Base-by-base conservation (phyloP, 768 basidiomycete genomes). In the Tulasnella sp. region DNA sequence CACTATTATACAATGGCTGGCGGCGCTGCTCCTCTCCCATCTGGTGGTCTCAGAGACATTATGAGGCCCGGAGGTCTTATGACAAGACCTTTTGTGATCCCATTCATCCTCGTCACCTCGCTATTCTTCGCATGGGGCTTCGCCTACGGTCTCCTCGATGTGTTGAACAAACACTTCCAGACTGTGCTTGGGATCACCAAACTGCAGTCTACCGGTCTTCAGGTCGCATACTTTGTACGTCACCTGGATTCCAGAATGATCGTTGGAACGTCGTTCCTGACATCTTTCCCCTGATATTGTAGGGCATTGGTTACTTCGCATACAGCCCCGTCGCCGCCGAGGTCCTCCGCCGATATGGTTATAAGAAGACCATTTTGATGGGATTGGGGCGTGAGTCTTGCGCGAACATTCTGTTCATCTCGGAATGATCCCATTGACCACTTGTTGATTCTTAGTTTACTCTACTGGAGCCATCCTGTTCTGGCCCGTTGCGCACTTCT, bases 401-500 rank as follows among this genome's bases (percentile, higher is more conserved):
- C 34, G 5, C 15, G 15, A 38, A n/a, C 15, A 12, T 1, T 9
- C 11, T 29, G 4, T 17, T 27, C 11, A 27, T 11, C 54, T 45
- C 19, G 21, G 22, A 8, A 12, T 42, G 44, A 38, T 15, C 8
- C 27, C 5, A 11, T 45, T 29, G 17, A 10, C 30, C 34, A 41
- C 22, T n/a, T 45, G 41, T 15, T 38, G 34, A 38, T 38, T 38
- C 5, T 15, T 27, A 56, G 54, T 56, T 9, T 56, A 56, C 22
- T 61, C 62, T 21, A 43, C 69, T 72, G 85, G 86, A 50, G 85
- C 85, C 22, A 75, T 87, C 62, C 81, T 85, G 69, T 87, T 86
- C 74, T 87, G 85, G 85, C 83, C 84, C 15, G 83, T 81, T 44
- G 84, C 85, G 38, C 80, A 76, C 64, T 86, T 76, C 66, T 72